Evolutionary conservation across 2,329 filamentous ascomycete genomes (phyloP).

Genomic region (Penicillium rolfsii): DNA sequence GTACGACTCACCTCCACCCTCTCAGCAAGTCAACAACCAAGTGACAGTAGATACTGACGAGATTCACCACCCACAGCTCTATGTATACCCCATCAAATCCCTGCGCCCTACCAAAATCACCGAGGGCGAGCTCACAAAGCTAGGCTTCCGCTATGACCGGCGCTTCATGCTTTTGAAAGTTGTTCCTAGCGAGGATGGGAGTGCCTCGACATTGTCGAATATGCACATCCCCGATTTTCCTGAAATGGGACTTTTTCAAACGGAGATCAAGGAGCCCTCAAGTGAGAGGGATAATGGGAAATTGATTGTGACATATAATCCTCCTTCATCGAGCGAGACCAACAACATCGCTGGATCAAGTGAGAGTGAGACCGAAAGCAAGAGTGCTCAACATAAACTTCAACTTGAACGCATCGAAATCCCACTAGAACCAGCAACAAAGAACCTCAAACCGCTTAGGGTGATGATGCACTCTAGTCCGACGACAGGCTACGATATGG

Average conservation of each 20-base stretch:
- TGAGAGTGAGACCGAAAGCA: background rate
- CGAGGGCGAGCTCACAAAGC: constrained; percentile 58
- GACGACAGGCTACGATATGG: constrained; percentile 66
- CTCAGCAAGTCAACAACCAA: background rate
- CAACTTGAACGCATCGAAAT: constrained; percentile 52
- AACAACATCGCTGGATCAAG: background rate
- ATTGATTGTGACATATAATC: constrained; percentile 47
- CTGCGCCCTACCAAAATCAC: constrained; percentile 64
- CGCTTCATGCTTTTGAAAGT: constrained; percentile 70
- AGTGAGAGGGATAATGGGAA: constrained; percentile 34
- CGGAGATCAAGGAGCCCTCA: constrained; percentile 52
- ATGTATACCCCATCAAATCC: constrained; percentile 74
- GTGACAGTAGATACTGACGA: background rate
- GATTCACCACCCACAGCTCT: constrained; percentile 53
- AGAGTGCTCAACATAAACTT: background rate
- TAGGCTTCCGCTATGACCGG: constrained; percentile 68
- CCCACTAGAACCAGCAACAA: constrained; percentile 58
- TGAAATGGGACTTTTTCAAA: constrained; percentile 66
- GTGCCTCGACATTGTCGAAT: constrained; percentile 48
- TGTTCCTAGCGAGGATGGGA: constrained; percentile 31
- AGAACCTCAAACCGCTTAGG: constrained; percentile 52
- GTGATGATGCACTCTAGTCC: constrained; percentile 64
- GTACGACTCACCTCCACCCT: constrained; percentile 23
- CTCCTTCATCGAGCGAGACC: constrained; percentile 28
- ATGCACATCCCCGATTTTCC: constrained; percentile 64